Evolutionary conservation across 2,329 filamentous ascomycete species (phyloP), one percentile per base, ranked within the genome.

Genomic region (Colletotrichum filicis): DNA sequence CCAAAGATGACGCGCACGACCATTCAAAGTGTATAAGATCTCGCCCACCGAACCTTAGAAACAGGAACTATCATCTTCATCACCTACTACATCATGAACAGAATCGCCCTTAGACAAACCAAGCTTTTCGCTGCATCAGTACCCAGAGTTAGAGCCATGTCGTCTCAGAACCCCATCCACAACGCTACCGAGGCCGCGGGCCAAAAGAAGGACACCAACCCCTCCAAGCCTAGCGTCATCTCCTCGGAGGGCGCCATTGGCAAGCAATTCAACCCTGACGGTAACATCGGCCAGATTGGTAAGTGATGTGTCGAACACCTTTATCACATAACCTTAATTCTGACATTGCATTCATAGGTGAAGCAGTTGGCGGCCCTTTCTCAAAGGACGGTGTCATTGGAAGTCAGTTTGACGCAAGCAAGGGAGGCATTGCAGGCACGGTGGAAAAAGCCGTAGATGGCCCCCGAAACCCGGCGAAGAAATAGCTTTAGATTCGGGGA

Each of bases 241-340:
- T 73, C 71, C 0, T 73, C 71, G 1, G 71, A 71, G 26, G 71
- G 71, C 3, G 66, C 67, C 6, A 66, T 73, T 19, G 71, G 71
- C 35, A 70, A 66, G n/a, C 71, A 73, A 1, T 73, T 73, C 66
- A 73, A 73, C 61, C 71, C 71, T 3, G 71, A 73, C 0, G 71
- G 71, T 1, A 73, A 73, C 22, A 46, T 73, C 7, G 71, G 71
- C 7, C 66, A 73, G 56, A 73, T 73, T 5, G 71, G 71, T 73
- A 22, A 49, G 61, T 26, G 6, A 53, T 32, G 11, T 8, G 28
- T 11, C 2, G 1, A 12, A 42, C 22, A 24, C 5, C 2, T 3
- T 3, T 4, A 4, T 22, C 30, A 19, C 2, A 22, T 57, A 16
- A 46, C 16, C 19, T 12, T 30, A 7, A 5, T n/a, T 12, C 4